Base-by-base conservation (phyloP, 2,329 filamentous ascomycete species). In the Penicillium brasilianum region DNA sequence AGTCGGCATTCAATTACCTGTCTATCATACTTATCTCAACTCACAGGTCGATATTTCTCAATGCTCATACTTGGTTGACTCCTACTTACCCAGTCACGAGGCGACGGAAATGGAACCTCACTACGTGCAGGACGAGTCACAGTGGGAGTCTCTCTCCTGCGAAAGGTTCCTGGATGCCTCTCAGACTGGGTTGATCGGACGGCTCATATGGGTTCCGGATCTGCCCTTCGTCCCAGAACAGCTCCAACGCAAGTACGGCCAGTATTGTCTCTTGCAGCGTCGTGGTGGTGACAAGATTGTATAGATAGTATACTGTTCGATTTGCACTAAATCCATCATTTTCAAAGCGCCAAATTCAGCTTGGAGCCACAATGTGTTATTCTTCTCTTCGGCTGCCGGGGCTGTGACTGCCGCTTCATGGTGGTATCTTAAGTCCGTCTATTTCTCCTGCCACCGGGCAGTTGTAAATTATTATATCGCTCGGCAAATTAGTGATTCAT, bases 1-100 rank as follows among this genome's bases (percentile, higher is more conserved):
- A 4, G 14, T 18, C 52, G 32, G 16, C 32, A 34, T 16, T 46
- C 22, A 14, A 22, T 10, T 7, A 22, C 10, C 54, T 55, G 43
- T 18, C 30, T 20, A 6, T 36, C 13, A 43, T 55, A 37, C 61
- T 67, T 44, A 70, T 60, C 37, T 61, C 72, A 54, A 30, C 16
- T 54, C 25, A 22, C 58, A 88, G 85, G 82, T 88, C 37, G 88
- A 94, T 62, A 79, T 96, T 46, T 82, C 84, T 30, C 83, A 87
- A 57, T 99, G 95, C 76, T 83, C 87, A 9, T 97, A 96, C 76
- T 74, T 99, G 4, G 89, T 98, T 16, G 95, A 99, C 74, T 96
- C 92, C 0, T 89, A 90, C 62, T 92, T 94, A 69, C 88, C 90
- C 0, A 80, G 80, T 32, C 81, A 81, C 16, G 69, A 75, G 36